Evolutionary conservation across 2,329 filamentous ascomycete species (phyloP), one percentile per base, ranked within the genome.

Genomic region (Simplicillium aogashimaense): DNA sequence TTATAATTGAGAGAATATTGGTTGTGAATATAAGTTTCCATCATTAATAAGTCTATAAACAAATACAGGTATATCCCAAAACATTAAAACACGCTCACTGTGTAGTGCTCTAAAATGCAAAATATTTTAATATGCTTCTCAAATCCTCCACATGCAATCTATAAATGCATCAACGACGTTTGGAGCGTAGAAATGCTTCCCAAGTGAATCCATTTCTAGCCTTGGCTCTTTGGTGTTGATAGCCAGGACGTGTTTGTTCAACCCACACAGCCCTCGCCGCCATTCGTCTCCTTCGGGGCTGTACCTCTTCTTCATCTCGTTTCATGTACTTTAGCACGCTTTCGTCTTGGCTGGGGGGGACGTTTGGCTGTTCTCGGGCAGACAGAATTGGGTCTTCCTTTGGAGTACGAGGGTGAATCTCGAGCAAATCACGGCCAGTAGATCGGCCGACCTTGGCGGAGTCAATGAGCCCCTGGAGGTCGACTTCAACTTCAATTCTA

Each of bases 321-420:
- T 29, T 42, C 34, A 61, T 47, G 30, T 55, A 53, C 14, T 44
- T 54, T 45, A 59, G 53, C 9, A 64, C 53, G 7, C 44, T 48
- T 4, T 47, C 50, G 29, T 67, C 60, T 43, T 67, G 64, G 31
- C 64, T 67, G 5, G 64, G 64, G 7, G 64, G 64, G 25, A 59
- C 39, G 10, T 49, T 51, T 1, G 47, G 40, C 14, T 55, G 51
- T 30, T 45, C 54, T 16, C 50, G 50, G 1, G 48, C 50, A 29
- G 51, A 50, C 13, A 67, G 33, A 13, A 66, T 54, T 0, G 61
- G 60, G 25, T 67, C 64, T 16, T 65, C 57, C 39, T 56, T 58
- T 4, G 54, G 47, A 8, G 64, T 66, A n/a, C 54, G 51, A 0
- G 63, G 61, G 35, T 67, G 64, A 15, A 67, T 53, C 44, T 67